phyloP scores from a whole-genome alignment of 306 rosid genomes.

The Vigna unguiculata region DNA sequence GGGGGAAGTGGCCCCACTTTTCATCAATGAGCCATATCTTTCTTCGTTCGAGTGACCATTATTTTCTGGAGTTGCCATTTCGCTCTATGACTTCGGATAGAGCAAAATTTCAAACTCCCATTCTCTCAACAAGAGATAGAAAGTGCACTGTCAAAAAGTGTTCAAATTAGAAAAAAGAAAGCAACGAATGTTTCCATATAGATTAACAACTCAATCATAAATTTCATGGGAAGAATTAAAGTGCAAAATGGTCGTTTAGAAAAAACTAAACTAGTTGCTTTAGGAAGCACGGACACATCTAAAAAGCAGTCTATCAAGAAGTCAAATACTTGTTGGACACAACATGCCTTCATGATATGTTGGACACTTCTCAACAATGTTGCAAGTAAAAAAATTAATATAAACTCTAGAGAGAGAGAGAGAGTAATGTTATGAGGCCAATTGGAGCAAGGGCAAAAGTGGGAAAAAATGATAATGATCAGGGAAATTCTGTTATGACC shows the following conservation, averaged over 20 bases:
- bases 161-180: constrained; percentile 14
- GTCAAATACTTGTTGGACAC: no score
- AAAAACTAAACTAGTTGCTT: neutral
- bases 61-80: constrained; percentile 46
- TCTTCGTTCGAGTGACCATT: constrained; percentile 54
- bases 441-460: no score
- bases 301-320: no score
- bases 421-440: no score
- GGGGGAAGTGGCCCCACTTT: constrained; percentile 51
- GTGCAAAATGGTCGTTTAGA: neutral
- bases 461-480: no score
- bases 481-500: no score
- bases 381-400: no score
- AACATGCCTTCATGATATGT: no score
- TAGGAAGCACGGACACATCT: no score
- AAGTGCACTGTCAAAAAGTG: neutral
- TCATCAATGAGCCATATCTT: constrained; percentile 46
- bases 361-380: no score
- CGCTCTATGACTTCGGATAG: constrained; percentile 41
- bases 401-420: no score
- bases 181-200: neutral
- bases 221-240: neutral
- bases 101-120: constrained; percentile 50
- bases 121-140: constrained; percentile 30
- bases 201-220: neutral